Conservation (phyloP, 2,329 filamentous ascomycete genomes). For the Dactylellina drechsleri region DNA sequence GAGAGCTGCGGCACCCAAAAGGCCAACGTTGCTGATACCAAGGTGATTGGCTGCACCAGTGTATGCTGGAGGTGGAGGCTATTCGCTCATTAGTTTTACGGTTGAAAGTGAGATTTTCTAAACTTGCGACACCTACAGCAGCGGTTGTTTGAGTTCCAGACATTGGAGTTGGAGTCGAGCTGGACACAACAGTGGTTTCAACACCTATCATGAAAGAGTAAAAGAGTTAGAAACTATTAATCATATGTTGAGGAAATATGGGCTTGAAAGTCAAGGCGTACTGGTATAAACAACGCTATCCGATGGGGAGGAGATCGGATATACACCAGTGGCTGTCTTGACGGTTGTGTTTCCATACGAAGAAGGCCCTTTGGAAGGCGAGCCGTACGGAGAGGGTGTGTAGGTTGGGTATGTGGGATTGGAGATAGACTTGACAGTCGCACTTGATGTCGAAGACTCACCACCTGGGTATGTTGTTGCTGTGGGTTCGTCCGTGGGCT, state of each 20-base stretch:
- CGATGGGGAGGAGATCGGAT: constrained; percentile 16
- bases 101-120: no score
- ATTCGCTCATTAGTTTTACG: background rate
- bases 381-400: constrained; percentile 21
- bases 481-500: constrained; percentile 21
- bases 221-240: constrained; percentile 19
- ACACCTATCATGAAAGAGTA: constrained; percentile 1
- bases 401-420: constrained; percentile 35
- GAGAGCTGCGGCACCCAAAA: constrained; percentile 35
- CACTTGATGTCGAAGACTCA: background rate
- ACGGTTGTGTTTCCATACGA: constrained; percentile 36
- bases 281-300: constrained; percentile 33
- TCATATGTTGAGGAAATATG: background rate
- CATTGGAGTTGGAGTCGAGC: constrained; percentile 18
- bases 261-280: constrained; percentile 25
- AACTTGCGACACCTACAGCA: constrained; percentile 23
- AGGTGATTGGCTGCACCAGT: constrained; percentile 48
- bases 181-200: constrained; percentile 6
- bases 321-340: constrained; percentile 40
- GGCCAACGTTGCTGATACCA: constrained; percentile 9
- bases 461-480: constrained; percentile 14
- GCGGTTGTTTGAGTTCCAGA: constrained; percentile 24
- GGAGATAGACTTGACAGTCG: constrained; percentile 16
- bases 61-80: constrained; percentile 46
- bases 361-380: constrained; percentile 24